These are phyloP conservation scores for Pseudogymnoascus sp. DNA, from an alignment of 2,329 filamentous ascomycete genomes.

Conservation along the genomic window DNA sequence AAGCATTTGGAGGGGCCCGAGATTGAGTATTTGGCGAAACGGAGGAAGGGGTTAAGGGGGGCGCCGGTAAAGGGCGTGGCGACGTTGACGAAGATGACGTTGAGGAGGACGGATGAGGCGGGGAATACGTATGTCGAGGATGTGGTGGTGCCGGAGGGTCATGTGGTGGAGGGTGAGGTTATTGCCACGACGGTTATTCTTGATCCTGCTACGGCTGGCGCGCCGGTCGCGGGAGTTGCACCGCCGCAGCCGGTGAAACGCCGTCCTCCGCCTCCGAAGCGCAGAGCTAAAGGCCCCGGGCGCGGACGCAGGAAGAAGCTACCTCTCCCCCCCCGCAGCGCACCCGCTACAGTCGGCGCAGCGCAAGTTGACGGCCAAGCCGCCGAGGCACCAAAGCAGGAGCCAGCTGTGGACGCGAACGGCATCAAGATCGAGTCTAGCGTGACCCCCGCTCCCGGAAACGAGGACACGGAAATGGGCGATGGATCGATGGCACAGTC, in stretches of 20 bases:
- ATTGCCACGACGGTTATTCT: conserved; percentile 56
- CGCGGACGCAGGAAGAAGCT: conserved; percentile 69
- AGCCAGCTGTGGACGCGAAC: conserved; percentile 11
- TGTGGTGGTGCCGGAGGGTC: conserved; percentile 71
- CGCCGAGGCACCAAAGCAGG: background rate
- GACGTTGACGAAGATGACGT: conserved; percentile 67
- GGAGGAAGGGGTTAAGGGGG: conserved; percentile 46
- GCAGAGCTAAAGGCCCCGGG: conserved; percentile 73
- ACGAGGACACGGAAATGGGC: conserved; percentile 29
- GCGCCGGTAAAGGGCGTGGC: conserved; percentile 39
- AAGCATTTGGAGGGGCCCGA: conserved; percentile 48
- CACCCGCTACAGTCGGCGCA: conserved; percentile 11
- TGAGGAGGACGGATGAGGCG: conserved; percentile 67
- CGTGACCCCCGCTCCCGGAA: conserved; percentile 14
- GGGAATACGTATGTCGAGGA: conserved; percentile 82
- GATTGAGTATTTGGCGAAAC: conserved; percentile 52
- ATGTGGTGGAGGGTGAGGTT: conserved; percentile 75
- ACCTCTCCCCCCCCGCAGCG: conserved; percentile 22
- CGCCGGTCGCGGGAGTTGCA: conserved; percentile 33
- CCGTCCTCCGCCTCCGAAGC: conserved; percentile 51
- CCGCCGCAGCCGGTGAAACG: conserved; percentile 45
- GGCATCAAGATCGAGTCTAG: conserved; percentile 23
- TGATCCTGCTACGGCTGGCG: conserved; percentile 52
- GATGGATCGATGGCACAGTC: conserved; percentile 25
- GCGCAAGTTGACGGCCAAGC: conserved; percentile 11